Evolutionary conservation across 495 filamentous ascomycete species (phyloP).

Genomic region (Aspergillus saccharolyticus): DNA sequence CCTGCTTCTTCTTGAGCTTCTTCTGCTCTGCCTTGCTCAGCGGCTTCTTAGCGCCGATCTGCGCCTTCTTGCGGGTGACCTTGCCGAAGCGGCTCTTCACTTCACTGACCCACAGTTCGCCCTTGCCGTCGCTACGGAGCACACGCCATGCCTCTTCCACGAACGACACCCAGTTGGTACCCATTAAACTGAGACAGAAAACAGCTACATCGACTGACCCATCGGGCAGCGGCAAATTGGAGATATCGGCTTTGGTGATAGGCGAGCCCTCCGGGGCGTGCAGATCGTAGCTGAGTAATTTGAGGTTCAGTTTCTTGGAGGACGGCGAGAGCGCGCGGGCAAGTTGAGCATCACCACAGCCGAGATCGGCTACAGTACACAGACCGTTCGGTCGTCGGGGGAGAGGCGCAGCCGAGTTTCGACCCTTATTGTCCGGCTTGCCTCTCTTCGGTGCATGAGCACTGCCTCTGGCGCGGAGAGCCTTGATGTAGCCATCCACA

Average conservation of each 20-base stretch:
- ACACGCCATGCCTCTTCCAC: constrained; percentile 92
- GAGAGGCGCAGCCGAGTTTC: constrained; percentile 29
- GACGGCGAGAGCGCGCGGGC: constrained; percentile 52
- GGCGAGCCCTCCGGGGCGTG: constrained; percentile 55
- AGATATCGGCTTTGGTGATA: constrained; percentile 83
- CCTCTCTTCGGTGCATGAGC: constrained; percentile 33
- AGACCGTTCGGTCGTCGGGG: constrained; percentile 50
- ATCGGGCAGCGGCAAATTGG: constrained; percentile 68
- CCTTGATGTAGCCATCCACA: constrained; percentile 70
- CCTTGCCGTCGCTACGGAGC: constrained; percentile 70
- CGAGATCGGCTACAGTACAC: constrained; percentile 80
- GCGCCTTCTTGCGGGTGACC: constrained; percentile 50
- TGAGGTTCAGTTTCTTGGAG: constrained; percentile 58
- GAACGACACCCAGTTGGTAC: constrained; percentile 95
- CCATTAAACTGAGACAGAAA: constrained; percentile 96
- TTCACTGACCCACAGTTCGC: constrained; percentile 94
- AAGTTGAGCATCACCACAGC: constrained; percentile 77
- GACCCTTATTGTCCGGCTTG: constrained; percentile 27
- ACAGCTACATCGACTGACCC: constrained; percentile 76
- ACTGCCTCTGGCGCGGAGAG: constrained; percentile 56
- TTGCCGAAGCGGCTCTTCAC: constrained; percentile 87
- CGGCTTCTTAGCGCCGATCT: constrained; percentile 59
- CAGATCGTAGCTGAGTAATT: constrained; percentile 63
- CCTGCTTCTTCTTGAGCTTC: constrained; percentile 38
- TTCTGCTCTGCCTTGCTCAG: constrained; percentile 52